A percentile compares a stretch with the other conserved stretches of the same genome.
These are phyloP conservation scores for Myxozyma udenii DNA, from an alignment of 805 yeast species.

Conservation along the genomic window DNA sequence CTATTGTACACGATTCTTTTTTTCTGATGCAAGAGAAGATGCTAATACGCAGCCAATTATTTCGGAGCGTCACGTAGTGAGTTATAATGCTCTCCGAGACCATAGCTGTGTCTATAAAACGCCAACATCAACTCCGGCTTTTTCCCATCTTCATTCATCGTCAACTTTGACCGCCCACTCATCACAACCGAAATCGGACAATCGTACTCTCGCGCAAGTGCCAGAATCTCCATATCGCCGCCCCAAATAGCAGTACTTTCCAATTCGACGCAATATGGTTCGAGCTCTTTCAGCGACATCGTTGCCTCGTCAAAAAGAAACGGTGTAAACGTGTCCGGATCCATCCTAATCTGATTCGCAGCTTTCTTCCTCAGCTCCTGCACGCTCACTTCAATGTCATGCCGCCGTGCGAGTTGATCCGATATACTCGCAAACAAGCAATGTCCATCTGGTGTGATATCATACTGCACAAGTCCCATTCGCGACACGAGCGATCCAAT, in stretches of 20 bases:
- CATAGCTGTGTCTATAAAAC: conserved; percentile 78
- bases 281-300: conserved; percentile 59
- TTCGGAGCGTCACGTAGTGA: conserved; percentile 42
- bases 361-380: conserved; percentile 61
- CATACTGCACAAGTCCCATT: conserved; percentile 17
- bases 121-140: conserved; percentile 57
- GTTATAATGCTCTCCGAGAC: conserved; percentile 94
- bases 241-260: conserved; percentile 92
- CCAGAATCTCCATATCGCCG: conserved; percentile 86
- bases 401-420: conserved; percentile 68
- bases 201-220: conserved; percentile 66
- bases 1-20: too few relatives aligned
- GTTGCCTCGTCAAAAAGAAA: conserved; percentile 79
- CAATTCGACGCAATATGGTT: conserved; percentile 64
- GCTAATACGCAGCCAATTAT: too few relatives aligned
- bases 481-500: conserved; percentile 43
- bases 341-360: conserved; percentile 58
- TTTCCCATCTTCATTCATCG: conserved; percentile 58
- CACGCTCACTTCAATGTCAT: conserved; percentile 40
- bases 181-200: conserved; percentile 74
- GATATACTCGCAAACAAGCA: conserved; percentile 83
- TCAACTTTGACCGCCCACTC: conserved; percentile 68
- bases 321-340: conserved; percentile 73
- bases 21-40: too few relatives aligned
- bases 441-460: conserved; percentile 77